Conservation (phyloP, 192 early-diverging fungal genomes). For the Umbelopsis sp. region DNA sequence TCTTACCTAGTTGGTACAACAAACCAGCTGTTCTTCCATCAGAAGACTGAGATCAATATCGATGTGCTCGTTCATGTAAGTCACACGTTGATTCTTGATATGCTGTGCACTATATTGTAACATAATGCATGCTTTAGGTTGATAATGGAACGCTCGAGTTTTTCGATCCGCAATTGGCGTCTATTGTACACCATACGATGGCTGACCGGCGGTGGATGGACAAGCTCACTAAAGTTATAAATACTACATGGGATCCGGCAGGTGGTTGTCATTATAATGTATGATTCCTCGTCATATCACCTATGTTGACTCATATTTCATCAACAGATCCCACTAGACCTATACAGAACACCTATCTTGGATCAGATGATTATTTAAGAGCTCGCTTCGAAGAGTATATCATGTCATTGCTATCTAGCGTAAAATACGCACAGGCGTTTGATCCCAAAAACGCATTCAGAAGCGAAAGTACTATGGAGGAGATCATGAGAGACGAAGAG, state of each 20-base stretch:
- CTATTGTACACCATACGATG: constrained; percentile 57
- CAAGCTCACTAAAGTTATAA: constrained; percentile 69
- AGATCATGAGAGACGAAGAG: constrained; percentile 34
- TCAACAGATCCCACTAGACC: constrained; percentile 32
- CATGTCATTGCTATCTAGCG: constrained; percentile 63
- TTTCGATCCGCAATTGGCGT: constrained; percentile 58
- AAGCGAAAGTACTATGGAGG: constrained; percentile 17
- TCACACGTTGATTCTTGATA: background rate
- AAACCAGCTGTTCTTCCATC: constrained; percentile 78
- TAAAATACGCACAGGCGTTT: constrained; percentile 55
- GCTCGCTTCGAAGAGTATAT: constrained; percentile 77
- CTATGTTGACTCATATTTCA: background rate
- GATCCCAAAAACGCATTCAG: constrained; percentile 23
- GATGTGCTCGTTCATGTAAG: constrained; percentile 80
- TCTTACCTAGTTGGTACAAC: constrained; percentile 79
- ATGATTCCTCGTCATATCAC: too few relatives aligned
- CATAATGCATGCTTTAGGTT: constrained; percentile 40
- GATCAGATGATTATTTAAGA: constrained; percentile 79
- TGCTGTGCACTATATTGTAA: background rate
- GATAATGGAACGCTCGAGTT: constrained; percentile 76
- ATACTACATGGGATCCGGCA: constrained; percentile 55
- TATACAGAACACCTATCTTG: constrained; percentile 67
- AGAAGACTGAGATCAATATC: constrained; percentile 61
- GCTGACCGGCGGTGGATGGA: constrained; percentile 82
- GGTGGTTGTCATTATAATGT: constrained; percentile 27